Evolutionary conservation across 495 filamentous ascomycete genomes (phyloP), one percentile per base, ranked within the genome.

Genomic region (Hypoxylon perforatum): DNA sequence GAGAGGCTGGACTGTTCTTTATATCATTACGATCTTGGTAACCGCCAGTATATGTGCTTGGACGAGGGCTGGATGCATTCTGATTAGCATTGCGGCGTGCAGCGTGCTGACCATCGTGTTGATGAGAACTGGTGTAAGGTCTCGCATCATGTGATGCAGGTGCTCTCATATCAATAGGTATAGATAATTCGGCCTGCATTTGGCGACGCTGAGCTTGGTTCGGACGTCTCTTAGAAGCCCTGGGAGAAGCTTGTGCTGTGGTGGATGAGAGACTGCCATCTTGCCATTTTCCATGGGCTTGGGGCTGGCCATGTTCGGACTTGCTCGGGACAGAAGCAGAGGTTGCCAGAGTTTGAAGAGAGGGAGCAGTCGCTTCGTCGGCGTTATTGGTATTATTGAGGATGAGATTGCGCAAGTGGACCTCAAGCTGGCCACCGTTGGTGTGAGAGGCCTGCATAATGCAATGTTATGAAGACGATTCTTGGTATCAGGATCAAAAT

Each of bases 181-280:
- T 82, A 4, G 82, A 80, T 7, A 85, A 51, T 47, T 85, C 79
- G 33, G 83, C 76, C 17, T 79, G 82, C 80, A 82, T 81, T 68
- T 84, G 81, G 46, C 85, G 82, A 48, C 85, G 77, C 58, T 86
- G 79, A 4, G 84, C 82, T 56, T 87, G 85, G 61, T 86, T 87
- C 8, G 75, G 81, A 50, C 83, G 81, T 71, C 80, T 86, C 51
- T 72, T 76, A 28, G 66, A 44, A 38, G 57, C 5, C 49, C 65
- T 76, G 1, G 71, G 39, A 38, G 61, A 15, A n/a, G 63, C 25
- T 61, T 61, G 58, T 44, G 52, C 10, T 15, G 51, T 38, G 4
- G 18, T 17, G 36, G 59, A 48, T 10, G 38, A 25, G 5, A 55
- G 49, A n/a, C 44, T 53, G 28, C 33, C 14, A 42, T 61, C 52